Percentiles rank a stretch among this genome's conserved stretches.
phyloP scores from a whole-genome alignment of 768 basidiomycete genomes.

The Suillus decipiens region DNA sequence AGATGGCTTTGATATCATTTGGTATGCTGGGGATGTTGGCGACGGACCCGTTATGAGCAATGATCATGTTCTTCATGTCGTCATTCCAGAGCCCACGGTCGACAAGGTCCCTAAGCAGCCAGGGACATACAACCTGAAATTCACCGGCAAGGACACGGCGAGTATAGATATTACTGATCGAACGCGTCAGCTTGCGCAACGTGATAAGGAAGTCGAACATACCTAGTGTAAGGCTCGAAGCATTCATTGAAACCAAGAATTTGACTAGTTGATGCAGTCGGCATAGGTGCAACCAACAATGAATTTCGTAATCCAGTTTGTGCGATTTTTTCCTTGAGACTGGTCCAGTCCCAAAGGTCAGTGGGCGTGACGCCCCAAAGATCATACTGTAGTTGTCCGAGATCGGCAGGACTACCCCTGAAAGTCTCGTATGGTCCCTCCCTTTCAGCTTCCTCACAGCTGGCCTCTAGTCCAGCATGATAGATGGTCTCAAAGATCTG shows the following conservation, averaged over 20 bases:
- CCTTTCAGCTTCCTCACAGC: constrained; percentile 77
- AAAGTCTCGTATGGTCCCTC: constrained; percentile 89
- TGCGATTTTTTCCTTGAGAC: constrained; percentile 84
- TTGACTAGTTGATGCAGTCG: constrained; percentile 97
- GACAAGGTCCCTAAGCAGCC: constrained; percentile 97
- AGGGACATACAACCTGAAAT: constrained; percentile 99
- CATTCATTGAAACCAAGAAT: constrained; percentile 99
- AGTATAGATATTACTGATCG: constrained; percentile 90
- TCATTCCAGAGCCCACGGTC: constrained; percentile 96
- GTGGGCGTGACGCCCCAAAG: constrained; percentile 92
- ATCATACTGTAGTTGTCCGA: constrained; percentile 91
- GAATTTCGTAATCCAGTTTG: constrained; percentile 87
- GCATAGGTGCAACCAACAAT: constrained; percentile 94
- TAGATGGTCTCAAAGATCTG: constrained; percentile 99
- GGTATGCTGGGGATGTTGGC: constrained; percentile 90
- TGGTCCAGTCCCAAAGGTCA: constrained; percentile 91
- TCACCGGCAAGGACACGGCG: constrained; percentile 99
- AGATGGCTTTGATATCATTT: constrained; percentile 91
- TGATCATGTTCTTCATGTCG: constrained; percentile 99
- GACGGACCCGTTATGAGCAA: constrained; percentile 89
- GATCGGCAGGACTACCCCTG: constrained; percentile 85
- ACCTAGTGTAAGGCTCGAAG: constrained; percentile 98
- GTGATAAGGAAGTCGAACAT: constrained; percentile 18
- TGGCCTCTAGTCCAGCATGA: constrained; percentile 90
- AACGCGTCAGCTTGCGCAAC: constrained; percentile 13